phyloP scores from a whole-genome alignment of 495 filamentous ascomycete genomes.

The Tetracladium marchalianum region DNA sequence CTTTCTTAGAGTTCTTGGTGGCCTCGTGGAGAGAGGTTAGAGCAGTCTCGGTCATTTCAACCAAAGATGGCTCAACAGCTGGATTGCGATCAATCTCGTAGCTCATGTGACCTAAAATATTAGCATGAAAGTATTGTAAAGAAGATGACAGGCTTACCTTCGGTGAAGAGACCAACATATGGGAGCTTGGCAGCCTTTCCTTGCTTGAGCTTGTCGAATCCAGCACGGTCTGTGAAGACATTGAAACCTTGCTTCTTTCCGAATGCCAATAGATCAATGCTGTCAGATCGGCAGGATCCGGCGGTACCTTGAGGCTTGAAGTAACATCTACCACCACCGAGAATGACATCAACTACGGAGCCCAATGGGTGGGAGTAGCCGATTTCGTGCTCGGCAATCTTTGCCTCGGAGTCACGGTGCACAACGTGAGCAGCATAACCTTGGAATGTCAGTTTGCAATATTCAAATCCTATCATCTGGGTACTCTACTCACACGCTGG shows the following conservation, averaged over 20 bases:
- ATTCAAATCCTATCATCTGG: no score
- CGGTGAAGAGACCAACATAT: conserved; percentile 25
- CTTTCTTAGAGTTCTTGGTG: conserved; percentile 21
- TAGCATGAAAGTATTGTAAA: neutral
- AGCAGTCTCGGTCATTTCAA: conserved; percentile 25
- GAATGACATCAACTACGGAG: conserved; percentile 22
- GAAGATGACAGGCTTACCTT: conserved; percentile 4
- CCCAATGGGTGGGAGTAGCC: conserved; percentile 24
- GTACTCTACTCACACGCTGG: neutral
- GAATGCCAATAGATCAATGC: conserved; percentile 21
- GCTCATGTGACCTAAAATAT: conserved; percentile 20
- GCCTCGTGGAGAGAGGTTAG: conserved; percentile 24
- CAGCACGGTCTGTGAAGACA: conserved; percentile 21
- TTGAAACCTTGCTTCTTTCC: conserved; percentile 23
- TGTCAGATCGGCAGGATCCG: conserved; percentile 23
- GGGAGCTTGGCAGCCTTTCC: conserved; percentile 19
- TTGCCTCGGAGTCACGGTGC: conserved; percentile 21
- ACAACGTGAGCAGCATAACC: conserved; percentile 23
- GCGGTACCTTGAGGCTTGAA: conserved; percentile 24
- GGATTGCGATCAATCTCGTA: conserved; percentile 28
- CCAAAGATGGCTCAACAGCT: conserved; percentile 21
- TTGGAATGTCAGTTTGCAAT: conserved; percentile 1
- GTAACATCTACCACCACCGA: conserved; percentile 27
- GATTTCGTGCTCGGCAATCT: conserved; percentile 25
- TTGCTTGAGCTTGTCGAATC: conserved; percentile 18